A percentile compares a stretch with the other conserved stretches of the same genome.
Evolutionary conservation across 2,329 filamentous ascomycete species (phyloP).

Genomic region (Colletotrichum costaricense): DNA sequence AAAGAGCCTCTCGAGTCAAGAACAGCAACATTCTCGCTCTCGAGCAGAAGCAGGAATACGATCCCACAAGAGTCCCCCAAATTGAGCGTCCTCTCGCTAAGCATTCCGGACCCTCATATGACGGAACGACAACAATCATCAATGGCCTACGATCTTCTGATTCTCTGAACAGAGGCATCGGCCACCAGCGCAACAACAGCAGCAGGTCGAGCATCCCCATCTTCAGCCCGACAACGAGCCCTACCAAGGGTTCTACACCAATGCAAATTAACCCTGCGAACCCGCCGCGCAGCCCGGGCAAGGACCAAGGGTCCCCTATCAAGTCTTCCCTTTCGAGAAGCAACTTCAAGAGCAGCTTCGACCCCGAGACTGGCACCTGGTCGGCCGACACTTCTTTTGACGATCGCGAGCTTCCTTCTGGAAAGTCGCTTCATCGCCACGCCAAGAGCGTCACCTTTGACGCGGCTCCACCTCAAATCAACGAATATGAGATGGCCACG

Average conservation of each 20-base stretch:
- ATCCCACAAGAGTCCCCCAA: constrained; percentile 80
- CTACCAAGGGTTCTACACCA: constrained; percentile 36
- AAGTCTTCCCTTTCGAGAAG: constrained; percentile 87
- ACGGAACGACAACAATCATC: constrained; percentile 61
- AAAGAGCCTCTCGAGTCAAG: constrained; percentile 94
- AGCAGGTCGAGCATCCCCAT: constrained; percentile 69
- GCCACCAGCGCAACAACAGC: constrained; percentile 63
- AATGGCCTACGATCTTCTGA: constrained; percentile 64
- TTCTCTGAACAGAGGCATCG: constrained; percentile 50
- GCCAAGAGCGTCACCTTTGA: constrained; percentile 98
- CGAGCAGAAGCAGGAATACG: constrained; percentile 92
- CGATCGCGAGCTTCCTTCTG: constrained; percentile 70
- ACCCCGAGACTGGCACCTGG: constrained; percentile 76
- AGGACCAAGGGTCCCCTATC: constrained; percentile 80
- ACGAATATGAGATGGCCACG: constrained; percentile 98
- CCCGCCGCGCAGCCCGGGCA: constrained; percentile 68
- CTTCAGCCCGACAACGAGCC: constrained; percentile 60
- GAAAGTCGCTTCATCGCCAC: constrained; percentile 80
- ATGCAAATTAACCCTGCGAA: constrained; percentile 37
- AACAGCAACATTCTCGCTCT: constrained; percentile 98
- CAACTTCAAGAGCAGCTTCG: constrained; percentile 75
- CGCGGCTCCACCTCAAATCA: constrained; percentile 90
- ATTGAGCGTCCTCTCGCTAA: constrained; percentile 86
- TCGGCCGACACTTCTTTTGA: constrained; percentile 72
- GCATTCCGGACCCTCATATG: constrained; percentile 78